Evolutionary conservation across 2,329 filamentous ascomycete genomes (phyloP), one percentile per base, ranked within the genome.

Genomic region (Diaporthe sp.): DNA sequence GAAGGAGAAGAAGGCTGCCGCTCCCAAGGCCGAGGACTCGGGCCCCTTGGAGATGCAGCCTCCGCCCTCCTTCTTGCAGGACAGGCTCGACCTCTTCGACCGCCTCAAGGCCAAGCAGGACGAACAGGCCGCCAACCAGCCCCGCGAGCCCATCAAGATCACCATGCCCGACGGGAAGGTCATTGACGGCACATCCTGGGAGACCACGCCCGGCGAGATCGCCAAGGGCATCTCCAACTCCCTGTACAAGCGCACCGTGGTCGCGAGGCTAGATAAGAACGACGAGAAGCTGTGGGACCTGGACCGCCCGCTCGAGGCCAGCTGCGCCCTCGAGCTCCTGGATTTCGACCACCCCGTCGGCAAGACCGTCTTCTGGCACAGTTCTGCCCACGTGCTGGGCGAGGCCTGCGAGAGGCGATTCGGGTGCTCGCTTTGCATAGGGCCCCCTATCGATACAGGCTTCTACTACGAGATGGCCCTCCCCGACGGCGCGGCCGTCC

Each of bases 391-490:
- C 84, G 93, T 98, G 78, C 91, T 99, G n/a, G 97, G 97, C 79
- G 97, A 98, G 86, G 96, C 96, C 76, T 94, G 94, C 68, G 97
- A 99, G 86, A 91, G 94, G 82, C 91, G 95, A 81, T 99, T 95
- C 82, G 95, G 95, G 76, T 98, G 96, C 86, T 93, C 94, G 80
- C 91, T 98, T 61, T 98, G 95, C 84, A 97, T 98, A 83, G 97
- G 97, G 34, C 97, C 97, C 46, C 97, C 95, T 13, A 95, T 96
- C 60, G 92, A 95, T 72, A 93, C 96, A 84, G 96, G 95, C 53
- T 98, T 98, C 89, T 98, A 98, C 89, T 98, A 98, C 85, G 95
- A 98, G 86, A 98, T 98, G 96, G 94, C 94, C 44, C 88, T 95
- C 60, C 91, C 94, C 62, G 92, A 93, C 53, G 92, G 92, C 73